Evolutionary conservation across 805 yeast species (phyloP), one percentile per base, ranked within the genome.

Genomic region (Monosporozyma servazzii): DNA sequence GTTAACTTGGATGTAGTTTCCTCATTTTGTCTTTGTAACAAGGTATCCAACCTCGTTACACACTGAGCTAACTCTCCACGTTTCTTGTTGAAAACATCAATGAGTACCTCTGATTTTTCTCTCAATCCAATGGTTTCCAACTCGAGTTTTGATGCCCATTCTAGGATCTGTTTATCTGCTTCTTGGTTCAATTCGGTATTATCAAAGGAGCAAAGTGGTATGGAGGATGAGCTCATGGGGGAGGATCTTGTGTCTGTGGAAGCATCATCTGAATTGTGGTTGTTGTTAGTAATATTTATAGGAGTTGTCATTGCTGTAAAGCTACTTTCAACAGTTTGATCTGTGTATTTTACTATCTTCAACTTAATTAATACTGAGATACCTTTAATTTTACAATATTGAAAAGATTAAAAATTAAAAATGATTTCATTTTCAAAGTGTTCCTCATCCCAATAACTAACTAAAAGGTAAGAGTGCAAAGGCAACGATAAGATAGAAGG

Each of bases 81-180:
- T 42, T 54, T 61, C 36, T 53, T 53, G 18, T 56, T 51, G 40
- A 65, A 44, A 8, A 51, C 54, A 23, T 50, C 47, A 6, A 64
- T 41, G 27, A 66, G 49, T 33, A 47, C 51, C 3, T 51, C 43
- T 1, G 68, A 60, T 31, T 65, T 62, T 11, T 69, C 69, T 42
- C 77, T 61, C 25, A 75, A 56, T 30, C 74, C 79, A 1, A 74
- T 63, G 13, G 75, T 67, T 53, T 78, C 82, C 48, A 77, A 53
- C 54, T 78, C 82, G 18, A 78, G 58, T 36, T 73, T 70, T 5
- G 76, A 71, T 0, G 81, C 81, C 82, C 81, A 78, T 55, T 64
- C 63, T 10, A 71, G 62, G 31, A 62, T 71, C 64, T 65, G 75
- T 55, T 61, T 65, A 46, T 64, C 69, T 37, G 67, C 59, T 44